A percentile compares a stretch with the other conserved stretches of the same genome.
phyloP scores from a whole-genome alignment of 2,329 filamentous ascomycete genomes.

The Neonectria ditissima region DNA sequence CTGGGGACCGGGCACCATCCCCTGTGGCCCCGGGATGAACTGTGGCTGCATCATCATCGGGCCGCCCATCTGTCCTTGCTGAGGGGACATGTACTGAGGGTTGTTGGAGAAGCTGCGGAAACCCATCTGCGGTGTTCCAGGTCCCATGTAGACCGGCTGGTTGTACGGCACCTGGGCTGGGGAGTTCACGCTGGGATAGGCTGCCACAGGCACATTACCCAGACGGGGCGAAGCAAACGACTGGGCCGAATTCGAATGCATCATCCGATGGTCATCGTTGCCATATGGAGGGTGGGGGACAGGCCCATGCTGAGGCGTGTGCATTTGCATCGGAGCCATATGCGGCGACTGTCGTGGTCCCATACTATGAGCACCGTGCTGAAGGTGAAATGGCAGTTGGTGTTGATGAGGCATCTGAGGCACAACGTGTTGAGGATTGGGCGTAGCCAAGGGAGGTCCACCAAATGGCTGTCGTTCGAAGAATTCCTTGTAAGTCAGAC shows the following conservation, averaged over 20 bases:
- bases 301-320: conserved; percentile 77
- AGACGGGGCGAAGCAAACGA: conserved; percentile 88
- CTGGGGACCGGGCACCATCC: conserved; percentile 76
- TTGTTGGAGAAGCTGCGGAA: conserved; percentile 79
- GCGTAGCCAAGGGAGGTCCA: conserved; percentile 71
- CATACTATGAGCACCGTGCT: conserved; percentile 76
- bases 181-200: conserved; percentile 75
- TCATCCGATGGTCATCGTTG: conserved; percentile 89
- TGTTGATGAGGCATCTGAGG: conserved; percentile 84
- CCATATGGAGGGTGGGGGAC: conserved; percentile 75
- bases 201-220: conserved; percentile 74
- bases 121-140: conserved; percentile 76
- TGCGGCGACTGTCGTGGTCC: conserved; percentile 78
- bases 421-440: conserved; percentile 75
- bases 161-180: conserved; percentile 78
- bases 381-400: conserved; percentile 85
- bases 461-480: conserved; percentile 77
- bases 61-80: conserved; percentile 76
- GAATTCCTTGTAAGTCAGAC: conserved; percentile 78
- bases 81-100: conserved; percentile 76
- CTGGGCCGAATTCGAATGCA: conserved; percentile 84
- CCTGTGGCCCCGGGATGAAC: conserved; percentile 80
- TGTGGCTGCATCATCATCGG: conserved; percentile 87
- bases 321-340: conserved; percentile 82
- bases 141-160: conserved; percentile 79